Conservation (phyloP, 2,329 filamentous ascomycete species). For the Nemania bipapillata region DNA sequence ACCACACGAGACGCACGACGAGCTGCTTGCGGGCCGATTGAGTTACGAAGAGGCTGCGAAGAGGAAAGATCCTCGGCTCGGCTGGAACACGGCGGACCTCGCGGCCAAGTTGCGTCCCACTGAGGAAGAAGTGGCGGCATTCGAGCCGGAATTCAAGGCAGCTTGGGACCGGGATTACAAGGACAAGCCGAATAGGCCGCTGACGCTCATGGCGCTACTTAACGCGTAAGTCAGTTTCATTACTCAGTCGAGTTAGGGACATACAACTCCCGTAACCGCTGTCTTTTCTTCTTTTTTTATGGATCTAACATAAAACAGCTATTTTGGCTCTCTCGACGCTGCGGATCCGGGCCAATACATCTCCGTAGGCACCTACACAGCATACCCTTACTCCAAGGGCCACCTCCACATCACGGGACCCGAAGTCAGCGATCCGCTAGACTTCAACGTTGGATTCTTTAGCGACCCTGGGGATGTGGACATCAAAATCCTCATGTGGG, state of each 20-base stretch:
- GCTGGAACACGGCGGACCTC: conserved; percentile 65
- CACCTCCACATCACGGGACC: conserved; percentile 67
- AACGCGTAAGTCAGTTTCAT: conserved; percentile 48
- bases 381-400: conserved; percentile 70
- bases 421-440: conserved; percentile 56
- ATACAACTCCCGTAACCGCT: not conserved
- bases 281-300: no score
- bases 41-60: conserved; percentile 41
- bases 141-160: conserved; percentile 62
- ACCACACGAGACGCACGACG: conserved; percentile 58
- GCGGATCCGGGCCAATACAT: conserved; percentile 59
- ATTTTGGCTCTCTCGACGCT: conserved; percentile 4
- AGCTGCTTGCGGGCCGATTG: conserved; percentile 45
- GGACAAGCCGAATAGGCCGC: conserved; percentile 54
- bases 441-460: conserved; percentile 69
- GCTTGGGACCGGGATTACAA: conserved; percentile 64
- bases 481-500: conserved; percentile 68
- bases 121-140: conserved; percentile 59
- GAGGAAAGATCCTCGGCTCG: conserved; percentile 54
- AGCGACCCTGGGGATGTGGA: conserved; percentile 62
- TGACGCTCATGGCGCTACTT: conserved; percentile 57
- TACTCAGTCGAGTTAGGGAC: no score
- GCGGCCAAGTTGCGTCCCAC: conserved; percentile 63
- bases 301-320: conserved; percentile 21
- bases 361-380: conserved; percentile 62